These are phyloP conservation scores for Pythium periplocum DNA, from an alignment of 352 stramenopile genomes.

Conservation along the genomic window DNA sequence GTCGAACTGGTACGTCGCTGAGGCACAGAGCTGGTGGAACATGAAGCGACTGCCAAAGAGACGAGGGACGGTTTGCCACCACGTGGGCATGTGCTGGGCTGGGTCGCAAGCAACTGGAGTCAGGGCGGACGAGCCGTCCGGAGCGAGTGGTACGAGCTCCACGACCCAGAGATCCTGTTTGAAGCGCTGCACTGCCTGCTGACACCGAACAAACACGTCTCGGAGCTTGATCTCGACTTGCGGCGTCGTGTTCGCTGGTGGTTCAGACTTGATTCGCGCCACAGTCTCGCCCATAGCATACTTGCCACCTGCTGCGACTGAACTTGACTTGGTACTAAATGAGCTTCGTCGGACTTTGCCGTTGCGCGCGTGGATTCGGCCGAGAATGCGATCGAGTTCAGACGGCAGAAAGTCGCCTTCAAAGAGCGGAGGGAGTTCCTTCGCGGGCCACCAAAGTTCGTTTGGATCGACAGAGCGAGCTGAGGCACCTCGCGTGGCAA, in stretches of 20 bases:
- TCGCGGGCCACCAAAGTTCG: conserved; percentile 73
- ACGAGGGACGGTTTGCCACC: conserved; percentile 50
- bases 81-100: conserved; percentile 39
- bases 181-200: conserved; percentile 57
- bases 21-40: conserved; percentile 82
- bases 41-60: conserved; percentile 85
- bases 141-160: conserved; percentile 27
- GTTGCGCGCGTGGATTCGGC: conserved; percentile 50
- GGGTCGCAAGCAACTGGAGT: conserved; percentile 21
- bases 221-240: conserved; percentile 59
- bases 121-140: neutral
- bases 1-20: conserved; percentile 82
- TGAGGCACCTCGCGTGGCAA: conserved; percentile 55
- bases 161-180: conserved; percentile 82
- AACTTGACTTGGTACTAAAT: conserved; percentile 36
- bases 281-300: conserved; percentile 23
- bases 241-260: neutral
- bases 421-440: conserved; percentile 66
- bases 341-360: conserved; percentile 48
- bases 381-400: conserved; percentile 75
- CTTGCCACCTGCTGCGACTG: conserved; percentile 37
- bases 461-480: conserved; percentile 83
- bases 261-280: conserved; percentile 47
- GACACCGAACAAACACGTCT: conserved; percentile 60
- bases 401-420: conserved; percentile 76